These are phyloP conservation scores for Piper longum DNA, from an alignment of 164 flowering plant species.

Conservation along the genomic window DNA sequence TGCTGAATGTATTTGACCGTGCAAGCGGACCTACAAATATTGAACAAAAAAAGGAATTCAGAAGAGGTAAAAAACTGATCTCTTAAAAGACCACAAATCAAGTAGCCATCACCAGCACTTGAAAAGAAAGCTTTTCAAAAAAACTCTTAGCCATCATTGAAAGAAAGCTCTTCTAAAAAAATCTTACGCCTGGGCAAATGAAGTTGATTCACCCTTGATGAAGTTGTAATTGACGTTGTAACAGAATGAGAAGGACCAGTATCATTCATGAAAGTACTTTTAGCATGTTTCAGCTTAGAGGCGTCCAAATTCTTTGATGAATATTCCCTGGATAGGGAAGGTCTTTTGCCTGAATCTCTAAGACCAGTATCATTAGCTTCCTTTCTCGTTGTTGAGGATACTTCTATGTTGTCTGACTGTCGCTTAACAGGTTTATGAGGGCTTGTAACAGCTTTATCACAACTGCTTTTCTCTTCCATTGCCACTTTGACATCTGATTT, in stretches of 20 bases:
- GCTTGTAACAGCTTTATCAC: conserved; percentile 14
- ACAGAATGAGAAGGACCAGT: conserved; percentile 19
- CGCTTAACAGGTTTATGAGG: conserved; percentile 32
- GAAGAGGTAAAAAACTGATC: neutral
- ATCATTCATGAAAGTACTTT: conserved; percentile 15
- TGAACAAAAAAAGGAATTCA: conserved; percentile 1
- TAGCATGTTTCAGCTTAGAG: conserved; percentile 28
- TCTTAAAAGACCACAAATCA: neutral
- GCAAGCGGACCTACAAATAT: conserved; percentile 39
- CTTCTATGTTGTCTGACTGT: conserved; percentile 19
- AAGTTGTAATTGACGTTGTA: conserved; percentile 5
- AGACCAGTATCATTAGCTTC: too few species aligned
- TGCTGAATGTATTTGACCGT: conserved; percentile 54
- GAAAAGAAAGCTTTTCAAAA: too few species aligned
- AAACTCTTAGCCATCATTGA: too few species aligned
- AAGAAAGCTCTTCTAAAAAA: neutral
- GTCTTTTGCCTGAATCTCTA: conserved; percentile 20
- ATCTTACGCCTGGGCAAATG: conserved; percentile 37
- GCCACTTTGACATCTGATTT: conserved; percentile 22
- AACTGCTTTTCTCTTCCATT: conserved; percentile 21
- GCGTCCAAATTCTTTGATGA: conserved; percentile 49
- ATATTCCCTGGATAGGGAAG: conserved; percentile 32
- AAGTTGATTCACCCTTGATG: conserved; percentile 15
- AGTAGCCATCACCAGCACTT: neutral
- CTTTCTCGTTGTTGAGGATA: too few species aligned